Evolutionary conservation across 345 rosid species (phyloP).

Genomic region (Ceriops decandra): DNA sequence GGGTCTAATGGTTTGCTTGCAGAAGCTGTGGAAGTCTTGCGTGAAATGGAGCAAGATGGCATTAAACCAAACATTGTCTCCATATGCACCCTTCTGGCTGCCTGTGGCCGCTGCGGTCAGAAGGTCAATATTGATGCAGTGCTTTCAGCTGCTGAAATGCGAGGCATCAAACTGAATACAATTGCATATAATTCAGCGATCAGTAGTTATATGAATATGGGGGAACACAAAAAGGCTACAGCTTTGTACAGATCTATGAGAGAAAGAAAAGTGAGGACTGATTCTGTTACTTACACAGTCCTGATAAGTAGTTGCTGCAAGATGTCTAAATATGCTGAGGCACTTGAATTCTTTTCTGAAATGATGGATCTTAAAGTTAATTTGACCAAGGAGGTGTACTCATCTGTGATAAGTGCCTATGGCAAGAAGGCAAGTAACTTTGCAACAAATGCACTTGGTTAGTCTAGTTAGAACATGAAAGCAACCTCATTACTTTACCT

Average conservation of each 20-base stretch:
- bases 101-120: slow-evolving; percentile 70
- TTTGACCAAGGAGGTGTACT: slow-evolving; percentile 74
- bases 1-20: slow-evolving; percentile 75
- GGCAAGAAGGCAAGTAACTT: slow-evolving; percentile 68
- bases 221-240: slow-evolving; percentile 67
- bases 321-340: slow-evolving; percentile 68
- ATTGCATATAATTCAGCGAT: slow-evolving; percentile 85
- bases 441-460: slow-evolving; percentile 10
- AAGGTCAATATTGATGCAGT: slow-evolving; percentile 74
- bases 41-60: slow-evolving; percentile 80
- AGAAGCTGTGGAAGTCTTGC: slow-evolving; percentile 70
- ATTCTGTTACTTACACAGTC: slow-evolving; percentile 75
- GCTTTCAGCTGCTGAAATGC: slow-evolving; percentile 70
- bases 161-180: slow-evolving; percentile 73
- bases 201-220: slow-evolving; percentile 78
- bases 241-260: slow-evolving; percentile 69
- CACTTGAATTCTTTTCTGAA: slow-evolving; percentile 61
- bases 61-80: slow-evolving; percentile 70
- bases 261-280: slow-evolving; percentile 54
- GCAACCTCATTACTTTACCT: slow-evolving; percentile 7
- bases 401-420: slow-evolving; percentile 63
- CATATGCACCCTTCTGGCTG: slow-evolving; percentile 75
- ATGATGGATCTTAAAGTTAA: slow-evolving; percentile 56
- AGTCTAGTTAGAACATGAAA: slow-evolving; percentile 1
- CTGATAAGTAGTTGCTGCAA: slow-evolving; percentile 73